These are phyloP conservation scores for Coemansia sp. DNA, from an alignment of 192 early-diverging fungal species.

Conservation along the genomic window DNA sequence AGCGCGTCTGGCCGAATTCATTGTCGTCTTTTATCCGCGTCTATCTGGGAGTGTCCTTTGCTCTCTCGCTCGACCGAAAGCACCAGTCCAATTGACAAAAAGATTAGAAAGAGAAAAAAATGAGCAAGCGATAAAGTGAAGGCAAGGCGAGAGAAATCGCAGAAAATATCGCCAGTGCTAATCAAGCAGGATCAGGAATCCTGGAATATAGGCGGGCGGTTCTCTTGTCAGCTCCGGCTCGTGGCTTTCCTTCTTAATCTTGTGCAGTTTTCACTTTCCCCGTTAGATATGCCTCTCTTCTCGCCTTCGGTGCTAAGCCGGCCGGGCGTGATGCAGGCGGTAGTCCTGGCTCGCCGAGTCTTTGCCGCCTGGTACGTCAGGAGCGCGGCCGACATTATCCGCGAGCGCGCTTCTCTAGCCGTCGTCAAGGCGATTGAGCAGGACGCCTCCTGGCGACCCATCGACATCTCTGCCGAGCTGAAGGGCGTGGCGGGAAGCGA, in stretches of 20 bases:
- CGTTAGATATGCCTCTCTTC: constrained; percentile 10
- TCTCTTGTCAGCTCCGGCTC: too few relatives aligned
- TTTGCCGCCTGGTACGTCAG: constrained; percentile 11
- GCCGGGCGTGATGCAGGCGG: constrained; percentile 9
- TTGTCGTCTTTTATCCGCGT: constrained; percentile 6
- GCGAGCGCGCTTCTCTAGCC: constrained; percentile 22
- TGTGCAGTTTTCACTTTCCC: neutral
- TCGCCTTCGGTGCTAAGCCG: constrained; percentile 3
- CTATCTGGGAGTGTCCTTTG: too few relatives aligned
- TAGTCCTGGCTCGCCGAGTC: constrained; percentile 15
- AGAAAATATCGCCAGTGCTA: too few relatives aligned
- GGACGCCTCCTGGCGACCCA: constrained; percentile 5
- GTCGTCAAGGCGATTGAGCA: constrained; percentile 26
- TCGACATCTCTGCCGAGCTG: constrained; percentile 19
- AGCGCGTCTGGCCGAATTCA: constrained; percentile 31
- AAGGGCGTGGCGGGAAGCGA: neutral
- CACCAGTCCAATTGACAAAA: too few relatives aligned
- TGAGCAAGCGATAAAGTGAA: too few relatives aligned
- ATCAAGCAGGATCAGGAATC: too few relatives aligned
- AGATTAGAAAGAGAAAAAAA: neutral
- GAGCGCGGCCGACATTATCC: constrained; percentile 26
- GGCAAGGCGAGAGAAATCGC: too few relatives aligned
- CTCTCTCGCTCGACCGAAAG: too few relatives aligned
- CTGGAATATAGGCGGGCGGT: too few relatives aligned
- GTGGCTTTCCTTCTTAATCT: neutral